Percentiles rank a stretch among this genome's conserved stretches.
phyloP scores from a whole-genome alignment of 371 early-diverging fungal genomes.

The Encephalitozoon intestinalis region DNA sequence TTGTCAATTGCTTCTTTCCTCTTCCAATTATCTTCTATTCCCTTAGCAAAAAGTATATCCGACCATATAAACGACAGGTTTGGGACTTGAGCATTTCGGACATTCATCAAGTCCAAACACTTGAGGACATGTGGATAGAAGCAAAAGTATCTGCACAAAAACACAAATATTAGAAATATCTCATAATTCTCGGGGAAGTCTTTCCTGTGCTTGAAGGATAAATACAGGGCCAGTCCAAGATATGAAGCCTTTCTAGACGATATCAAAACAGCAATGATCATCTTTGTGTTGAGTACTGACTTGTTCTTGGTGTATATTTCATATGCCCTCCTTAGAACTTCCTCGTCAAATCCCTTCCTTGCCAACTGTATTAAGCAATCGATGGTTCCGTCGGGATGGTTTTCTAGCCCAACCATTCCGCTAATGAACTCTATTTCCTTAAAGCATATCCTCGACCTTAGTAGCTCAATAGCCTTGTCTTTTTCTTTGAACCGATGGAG shows the following conservation, averaged over 20 bases:
- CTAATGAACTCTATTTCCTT: slow-evolving; percentile 20
- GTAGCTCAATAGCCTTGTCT: background rate
- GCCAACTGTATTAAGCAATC: background rate
- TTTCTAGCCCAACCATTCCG: background rate
- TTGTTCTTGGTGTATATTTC: background rate
- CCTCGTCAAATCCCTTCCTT: background rate
- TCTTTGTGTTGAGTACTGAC: slow-evolving; percentile 18
- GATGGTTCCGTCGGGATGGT: background rate
- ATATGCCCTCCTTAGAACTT: background rate
- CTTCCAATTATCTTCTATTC: background rate
- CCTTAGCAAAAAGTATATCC: slow-evolving; percentile 27
- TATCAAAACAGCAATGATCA: slow-evolving; percentile 32
- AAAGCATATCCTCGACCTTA: slow-evolving; percentile 10
- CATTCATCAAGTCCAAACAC: slow-evolving; percentile 16
- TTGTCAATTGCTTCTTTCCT: background rate
- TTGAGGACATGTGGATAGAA: slow-evolving; percentile 22
- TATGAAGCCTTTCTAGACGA: slow-evolving; percentile 12
- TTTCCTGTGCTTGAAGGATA: slow-evolving; percentile 6
- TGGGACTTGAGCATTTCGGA: slow-evolving; percentile 42
- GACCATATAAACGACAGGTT: slow-evolving; percentile 48
- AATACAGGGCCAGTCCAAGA: slow-evolving; percentile 40
- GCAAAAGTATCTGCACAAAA: slow-evolving; percentile 43
- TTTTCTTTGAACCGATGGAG: background rate
- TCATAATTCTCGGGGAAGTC: slow-evolving; percentile 25
- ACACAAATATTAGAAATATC: slow-evolving; percentile 34